Conservation (phyloP, 805 yeast species). For the Maudiozyma serrabonitensis region DNA sequence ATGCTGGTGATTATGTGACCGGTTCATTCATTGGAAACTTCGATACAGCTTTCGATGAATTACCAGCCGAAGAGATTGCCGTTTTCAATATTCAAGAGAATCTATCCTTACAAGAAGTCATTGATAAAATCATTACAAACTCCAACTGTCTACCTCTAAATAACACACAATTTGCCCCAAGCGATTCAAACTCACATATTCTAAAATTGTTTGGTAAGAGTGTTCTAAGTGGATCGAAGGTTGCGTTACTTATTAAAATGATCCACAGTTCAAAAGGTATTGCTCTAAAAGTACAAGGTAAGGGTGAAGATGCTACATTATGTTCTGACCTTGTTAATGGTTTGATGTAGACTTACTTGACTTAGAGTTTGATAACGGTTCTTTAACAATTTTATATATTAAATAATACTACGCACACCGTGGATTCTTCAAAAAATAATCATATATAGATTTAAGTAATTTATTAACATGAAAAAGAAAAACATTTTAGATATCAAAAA, state of each 20-base stretch:
- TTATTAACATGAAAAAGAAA: background rate
- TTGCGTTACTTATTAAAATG: slow-evolving; percentile 46
- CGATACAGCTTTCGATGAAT: slow-evolving; percentile 62
- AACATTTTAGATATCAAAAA: too few species aligned
- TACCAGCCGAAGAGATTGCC: slow-evolving; percentile 50
- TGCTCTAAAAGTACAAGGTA: slow-evolving; percentile 51
- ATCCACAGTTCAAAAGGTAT: slow-evolving; percentile 41
- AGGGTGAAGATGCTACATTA: slow-evolving; percentile 37
- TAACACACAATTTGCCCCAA: slow-evolving; percentile 53
- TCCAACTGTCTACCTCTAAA: slow-evolving; percentile 68
- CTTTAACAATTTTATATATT: slow-evolving; percentile 64
- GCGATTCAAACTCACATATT: slow-evolving; percentile 49
- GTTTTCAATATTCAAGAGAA: slow-evolving; percentile 54
- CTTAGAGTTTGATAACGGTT: slow-evolving; percentile 28
- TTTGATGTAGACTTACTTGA: slow-evolving; percentile 12
- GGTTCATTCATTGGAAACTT: slow-evolving; percentile 77
- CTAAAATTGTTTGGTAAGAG: slow-evolving; percentile 80
- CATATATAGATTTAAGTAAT: slow-evolving; percentile 20
- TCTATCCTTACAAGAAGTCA: slow-evolving; percentile 44
- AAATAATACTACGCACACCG: too few species aligned
- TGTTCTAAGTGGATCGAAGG: slow-evolving; percentile 26
- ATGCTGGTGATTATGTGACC: slow-evolving; percentile 68
- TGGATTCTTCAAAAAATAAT: slow-evolving; percentile 42
- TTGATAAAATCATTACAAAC: slow-evolving; percentile 39
- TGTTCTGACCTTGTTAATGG: slow-evolving; percentile 24